Conservation (phyloP, 108 stramenopile genomes). For the Asterionellopsis glacialis region DNA sequence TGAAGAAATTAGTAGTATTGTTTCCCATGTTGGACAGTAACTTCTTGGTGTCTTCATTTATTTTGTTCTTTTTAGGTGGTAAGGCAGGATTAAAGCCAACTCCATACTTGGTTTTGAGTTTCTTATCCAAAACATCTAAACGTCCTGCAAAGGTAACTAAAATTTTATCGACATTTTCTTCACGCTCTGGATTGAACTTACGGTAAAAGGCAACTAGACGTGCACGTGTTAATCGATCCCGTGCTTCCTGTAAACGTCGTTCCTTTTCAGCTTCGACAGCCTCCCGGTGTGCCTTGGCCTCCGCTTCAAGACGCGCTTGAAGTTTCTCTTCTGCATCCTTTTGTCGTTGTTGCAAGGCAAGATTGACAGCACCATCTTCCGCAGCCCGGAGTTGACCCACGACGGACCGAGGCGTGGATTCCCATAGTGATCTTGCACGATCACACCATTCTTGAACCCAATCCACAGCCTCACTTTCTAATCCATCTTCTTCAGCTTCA, state of each 20-base stretch:
- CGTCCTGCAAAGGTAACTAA: conserved; percentile 67
- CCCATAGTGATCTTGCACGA: conserved; percentile 38
- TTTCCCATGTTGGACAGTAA: conserved; percentile 38
- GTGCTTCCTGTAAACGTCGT: conserved; percentile 51
- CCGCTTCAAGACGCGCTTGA: conserved; percentile 51
- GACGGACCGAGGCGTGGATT: conserved; percentile 65
- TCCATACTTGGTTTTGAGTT: conserved; percentile 74
- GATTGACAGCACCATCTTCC: conserved; percentile 63
- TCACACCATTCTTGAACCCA: conserved; percentile 57
- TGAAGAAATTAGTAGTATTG: conserved; percentile 20
- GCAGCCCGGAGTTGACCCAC: conserved; percentile 39
- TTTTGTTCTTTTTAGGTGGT: conserved; percentile 30
- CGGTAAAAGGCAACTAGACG: conserved; percentile 77
- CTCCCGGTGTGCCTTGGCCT: conserved; percentile 52
- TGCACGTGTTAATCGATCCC: conserved; percentile 56
- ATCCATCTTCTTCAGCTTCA: conserved; percentile 18
- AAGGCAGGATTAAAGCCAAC: conserved; percentile 75
- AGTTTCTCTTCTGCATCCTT: conserved; percentile 45
- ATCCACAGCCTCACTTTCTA: conserved; percentile 18
- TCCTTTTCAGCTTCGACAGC: conserved; percentile 59
- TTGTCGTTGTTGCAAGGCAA: conserved; percentile 45
- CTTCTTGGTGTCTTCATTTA: conserved; percentile 23
- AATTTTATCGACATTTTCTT: conserved; percentile 73
- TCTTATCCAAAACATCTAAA: conserved; percentile 67
- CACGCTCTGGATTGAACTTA: conserved; percentile 67